Evolutionary conservation across 1,284 basidiomycete species (phyloP).

Genomic region (Gomphus bonarii): DNA sequence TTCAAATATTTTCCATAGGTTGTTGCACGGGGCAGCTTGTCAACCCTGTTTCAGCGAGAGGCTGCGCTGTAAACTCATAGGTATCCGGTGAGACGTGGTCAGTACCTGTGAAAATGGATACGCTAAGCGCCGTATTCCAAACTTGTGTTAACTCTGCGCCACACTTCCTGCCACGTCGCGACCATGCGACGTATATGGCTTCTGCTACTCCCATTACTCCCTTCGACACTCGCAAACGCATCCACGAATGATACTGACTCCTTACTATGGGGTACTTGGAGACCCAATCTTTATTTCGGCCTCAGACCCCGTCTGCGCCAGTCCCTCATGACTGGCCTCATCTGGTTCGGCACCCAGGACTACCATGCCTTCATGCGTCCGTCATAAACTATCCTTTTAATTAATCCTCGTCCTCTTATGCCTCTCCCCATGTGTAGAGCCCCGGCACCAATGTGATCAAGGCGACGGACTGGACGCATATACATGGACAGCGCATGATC

Average conservation of each 20-base stretch:
- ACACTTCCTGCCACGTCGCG: constrained; percentile 5
- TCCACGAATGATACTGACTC: constrained; percentile 41
- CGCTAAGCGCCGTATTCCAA: neutral
- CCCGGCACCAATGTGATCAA: constrained; percentile 87
- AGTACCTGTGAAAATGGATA: too few relatives aligned
- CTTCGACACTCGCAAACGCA: constrained; percentile 12
- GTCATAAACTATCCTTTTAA: constrained; percentile 19
- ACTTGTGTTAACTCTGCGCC: neutral
- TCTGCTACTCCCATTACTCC: constrained; percentile 18
- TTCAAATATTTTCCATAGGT: too few relatives aligned
- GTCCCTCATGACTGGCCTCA: constrained; percentile 82
- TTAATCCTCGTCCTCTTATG: neutral
- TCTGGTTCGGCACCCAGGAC: constrained; percentile 85
- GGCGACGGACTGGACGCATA: constrained; percentile 73
- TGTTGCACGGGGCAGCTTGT: too few relatives aligned
- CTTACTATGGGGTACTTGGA: constrained; percentile 84
- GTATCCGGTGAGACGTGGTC: too few relatives aligned
- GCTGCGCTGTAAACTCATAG: too few relatives aligned
- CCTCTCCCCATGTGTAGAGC: constrained; percentile 31
- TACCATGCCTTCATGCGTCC: constrained; percentile 59
- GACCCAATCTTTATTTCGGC: constrained; percentile 91
- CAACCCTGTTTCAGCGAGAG: too few relatives aligned
- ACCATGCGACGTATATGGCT: constrained; percentile 12
- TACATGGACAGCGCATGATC: constrained; percentile 83
- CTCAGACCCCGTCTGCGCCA: constrained; percentile 75